phyloP scores from a whole-genome alignment of 2,329 filamentous ascomycete species.

The Fusarium agapanthi region DNA sequence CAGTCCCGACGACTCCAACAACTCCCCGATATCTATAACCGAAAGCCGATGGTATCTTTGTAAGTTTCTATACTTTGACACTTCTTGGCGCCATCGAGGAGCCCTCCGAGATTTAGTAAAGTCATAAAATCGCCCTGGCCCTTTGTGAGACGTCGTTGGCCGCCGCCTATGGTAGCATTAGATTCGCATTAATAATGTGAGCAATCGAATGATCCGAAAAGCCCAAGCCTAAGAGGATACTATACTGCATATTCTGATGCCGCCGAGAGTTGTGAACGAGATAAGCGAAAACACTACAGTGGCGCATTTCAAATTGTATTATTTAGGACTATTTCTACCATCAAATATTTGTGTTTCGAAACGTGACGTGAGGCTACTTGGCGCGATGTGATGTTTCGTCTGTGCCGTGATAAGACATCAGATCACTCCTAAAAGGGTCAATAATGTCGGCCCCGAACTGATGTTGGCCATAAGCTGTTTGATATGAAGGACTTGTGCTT shows the following conservation, averaged over 20 bases:
- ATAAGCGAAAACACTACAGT: accelerated
- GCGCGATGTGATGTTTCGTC: not conserved
- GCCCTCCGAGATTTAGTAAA: no score
- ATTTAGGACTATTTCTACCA: no score
- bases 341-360: accelerated
- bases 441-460: not conserved
- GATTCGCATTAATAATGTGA: accelerated
- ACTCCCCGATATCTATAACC: no score
- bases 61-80: no score
- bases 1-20: no score
- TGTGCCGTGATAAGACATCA: not conserved
- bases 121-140: accelerated
- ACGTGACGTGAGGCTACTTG: not conserved
- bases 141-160: no score
- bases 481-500: not conserved
- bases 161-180: no score
- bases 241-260: accelerated
- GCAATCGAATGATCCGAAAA: no score
- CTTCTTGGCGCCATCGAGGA: no score
- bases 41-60: no score
- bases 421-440: not conserved
- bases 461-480: not conserved
- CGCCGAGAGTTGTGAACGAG: accelerated
- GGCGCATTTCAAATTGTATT: accelerated
- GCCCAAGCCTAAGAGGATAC: accelerated